Conservation (phyloP, 108 stramenopile genomes). For the Cyclotella cryptica region DNA sequence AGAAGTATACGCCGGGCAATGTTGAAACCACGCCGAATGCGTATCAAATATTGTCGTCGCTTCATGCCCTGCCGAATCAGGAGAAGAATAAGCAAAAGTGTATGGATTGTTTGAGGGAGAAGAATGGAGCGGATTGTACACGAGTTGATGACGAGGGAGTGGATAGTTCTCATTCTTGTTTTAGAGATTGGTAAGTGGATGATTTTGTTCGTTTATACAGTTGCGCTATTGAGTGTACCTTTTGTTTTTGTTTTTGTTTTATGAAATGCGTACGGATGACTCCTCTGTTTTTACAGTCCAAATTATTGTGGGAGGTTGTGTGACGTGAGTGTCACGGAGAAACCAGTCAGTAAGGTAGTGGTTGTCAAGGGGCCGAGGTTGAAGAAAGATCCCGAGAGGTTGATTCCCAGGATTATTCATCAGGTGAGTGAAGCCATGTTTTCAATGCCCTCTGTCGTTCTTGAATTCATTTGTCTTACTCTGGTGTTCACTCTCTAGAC, state of each 20-base stretch:
- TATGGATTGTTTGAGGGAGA: slow-evolving; percentile 71
- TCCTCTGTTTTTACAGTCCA: no score
- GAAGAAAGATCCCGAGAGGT: slow-evolving; percentile 49
- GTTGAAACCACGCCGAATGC: slow-evolving; percentile 50
- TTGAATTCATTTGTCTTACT: background rate
- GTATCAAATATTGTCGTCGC: slow-evolving; percentile 43
- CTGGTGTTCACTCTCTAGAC: slow-evolving; percentile 35
- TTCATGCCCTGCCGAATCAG: slow-evolving; percentile 46
- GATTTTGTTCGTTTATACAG: background rate
- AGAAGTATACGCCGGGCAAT: slow-evolving; percentile 22
- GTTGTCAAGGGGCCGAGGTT: slow-evolving; percentile 39
- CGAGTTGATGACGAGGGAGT: background rate
- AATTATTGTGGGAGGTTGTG: slow-evolving; percentile 82
- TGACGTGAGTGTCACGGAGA: slow-evolving; percentile 56
- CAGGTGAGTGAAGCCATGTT: slow-evolving; percentile 40
- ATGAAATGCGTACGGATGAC: no score
- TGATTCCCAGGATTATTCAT: slow-evolving; percentile 70
- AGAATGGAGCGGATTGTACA: slow-evolving; percentile 65
- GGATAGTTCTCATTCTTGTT: slow-evolving; percentile 20
- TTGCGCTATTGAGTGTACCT: background rate
- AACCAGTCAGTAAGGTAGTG: slow-evolving; percentile 67
- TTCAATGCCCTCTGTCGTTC: no score
- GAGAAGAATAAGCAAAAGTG: slow-evolving; percentile 55
- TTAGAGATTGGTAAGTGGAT: slow-evolving; percentile 9
- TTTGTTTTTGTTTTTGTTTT: no score